These are phyloP conservation scores for Brassica cretica DNA, from an alignment of 345 rosid species.

Conservation along the genomic window DNA sequence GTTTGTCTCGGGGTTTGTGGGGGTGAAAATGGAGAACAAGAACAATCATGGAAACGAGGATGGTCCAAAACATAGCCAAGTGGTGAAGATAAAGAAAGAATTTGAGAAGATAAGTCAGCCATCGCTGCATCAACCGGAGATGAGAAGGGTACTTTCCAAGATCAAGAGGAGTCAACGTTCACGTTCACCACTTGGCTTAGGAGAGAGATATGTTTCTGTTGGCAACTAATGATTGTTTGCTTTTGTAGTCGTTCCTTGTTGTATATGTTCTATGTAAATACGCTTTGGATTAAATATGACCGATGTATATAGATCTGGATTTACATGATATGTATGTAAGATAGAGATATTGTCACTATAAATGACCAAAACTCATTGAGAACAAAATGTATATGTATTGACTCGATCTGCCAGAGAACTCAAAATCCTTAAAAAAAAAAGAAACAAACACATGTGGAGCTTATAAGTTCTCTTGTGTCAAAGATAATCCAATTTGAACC, in stretches of 20 bases:
- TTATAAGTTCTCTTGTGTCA: conserved; percentile 33
- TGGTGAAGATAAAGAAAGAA: conserved; percentile 60
- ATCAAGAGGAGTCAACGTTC: conserved; percentile 49
- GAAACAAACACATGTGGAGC: conserved; percentile 1
- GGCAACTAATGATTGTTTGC: conserved; percentile 34
- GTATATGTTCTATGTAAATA: conserved; percentile 30
- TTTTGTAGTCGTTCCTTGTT: conserved; percentile 4
- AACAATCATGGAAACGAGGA: conserved; percentile 24
- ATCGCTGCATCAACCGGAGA: conserved; percentile 49
- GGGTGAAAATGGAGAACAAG: conserved; percentile 35
- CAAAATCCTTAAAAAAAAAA: conserved; percentile 6
- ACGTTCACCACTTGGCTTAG: conserved; percentile 62
- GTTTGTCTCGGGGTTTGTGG: neutral
- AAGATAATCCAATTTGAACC: conserved; percentile 78
- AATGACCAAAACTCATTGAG: neutral
- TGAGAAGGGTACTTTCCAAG: conserved; percentile 45
- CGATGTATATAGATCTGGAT: conserved; percentile 7
- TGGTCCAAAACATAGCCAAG: conserved; percentile 63
- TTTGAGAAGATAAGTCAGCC: conserved; percentile 51
- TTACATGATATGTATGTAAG: conserved; percentile 20
- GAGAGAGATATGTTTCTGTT: conserved; percentile 53
- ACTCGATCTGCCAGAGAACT: neutral
- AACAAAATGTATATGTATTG: neutral
- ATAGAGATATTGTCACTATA: conserved; percentile 8
- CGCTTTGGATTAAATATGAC: conserved; percentile 10